phyloP scores from a whole-genome alignment of 176 grass and related monocot genomes.

The Juncus effusus region DNA sequence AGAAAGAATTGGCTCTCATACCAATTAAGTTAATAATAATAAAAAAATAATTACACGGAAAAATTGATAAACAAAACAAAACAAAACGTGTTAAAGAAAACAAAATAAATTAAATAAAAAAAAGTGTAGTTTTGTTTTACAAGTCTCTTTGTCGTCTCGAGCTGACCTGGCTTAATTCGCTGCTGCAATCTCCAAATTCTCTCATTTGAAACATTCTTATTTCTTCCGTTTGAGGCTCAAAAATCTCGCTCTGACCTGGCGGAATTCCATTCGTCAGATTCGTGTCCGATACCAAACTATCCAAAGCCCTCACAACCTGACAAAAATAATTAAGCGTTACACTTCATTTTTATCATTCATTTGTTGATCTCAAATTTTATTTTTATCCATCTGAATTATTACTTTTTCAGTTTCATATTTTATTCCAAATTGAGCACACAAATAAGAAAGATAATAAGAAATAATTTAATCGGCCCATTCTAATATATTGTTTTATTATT shows the following conservation, averaged over 20 bases:
- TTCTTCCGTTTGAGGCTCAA: slow-evolving; percentile 80
- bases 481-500: too few species aligned
- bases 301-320: slow-evolving; percentile 91
- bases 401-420: too few species aligned
- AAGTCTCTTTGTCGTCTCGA: slow-evolving; percentile 45
- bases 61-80: slow-evolving; percentile 51
- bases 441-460: too few species aligned
- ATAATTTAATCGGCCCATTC: too few species aligned
- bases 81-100: slow-evolving; percentile 48
- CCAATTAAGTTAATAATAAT: slow-evolving; percentile 58
- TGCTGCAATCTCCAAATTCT: slow-evolving; percentile 67
- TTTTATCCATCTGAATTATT: too few species aligned
- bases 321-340: not conserved
- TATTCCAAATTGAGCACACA: too few species aligned
- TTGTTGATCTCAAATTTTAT: too few species aligned
- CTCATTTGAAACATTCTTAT: slow-evolving; percentile 91
- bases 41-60: slow-evolving; percentile 96
- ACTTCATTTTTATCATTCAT: too few species aligned
- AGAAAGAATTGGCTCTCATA: slow-evolving; percentile 50
- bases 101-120: slow-evolving; percentile 40
- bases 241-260: slow-evolving; percentile 77
- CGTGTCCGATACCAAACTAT: slow-evolving; percentile 73
- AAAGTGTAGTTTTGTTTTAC: slow-evolving; percentile 33
- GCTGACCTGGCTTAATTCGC: slow-evolving; percentile 64
- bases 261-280: slow-evolving; percentile 87